phyloP scores from a whole-genome alignment of 2,329 filamentous ascomycete genomes.

The Aspergillus tamarii region DNA sequence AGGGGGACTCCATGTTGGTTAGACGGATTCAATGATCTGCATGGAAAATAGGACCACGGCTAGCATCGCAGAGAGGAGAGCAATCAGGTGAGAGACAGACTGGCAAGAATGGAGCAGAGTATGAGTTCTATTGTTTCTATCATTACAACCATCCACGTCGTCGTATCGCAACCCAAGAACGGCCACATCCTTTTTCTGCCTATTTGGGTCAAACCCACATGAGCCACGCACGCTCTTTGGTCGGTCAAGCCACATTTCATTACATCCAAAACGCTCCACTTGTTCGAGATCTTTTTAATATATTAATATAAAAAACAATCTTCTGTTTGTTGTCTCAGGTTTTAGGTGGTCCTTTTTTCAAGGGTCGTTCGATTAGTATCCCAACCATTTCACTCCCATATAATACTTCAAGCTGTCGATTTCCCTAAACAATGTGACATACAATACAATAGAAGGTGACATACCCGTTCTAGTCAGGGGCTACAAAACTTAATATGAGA shows the following conservation, averaged over 20 bases:
- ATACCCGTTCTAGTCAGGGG: not conserved
- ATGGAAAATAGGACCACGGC: constrained; percentile 20
- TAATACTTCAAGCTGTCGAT: too few species aligned
- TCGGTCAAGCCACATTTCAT: constrained; percentile 10
- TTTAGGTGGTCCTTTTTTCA: too few species aligned
- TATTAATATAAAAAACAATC: not conserved
- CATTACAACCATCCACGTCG: constrained; percentile 11
- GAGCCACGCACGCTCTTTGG: constrained; percentile 15
- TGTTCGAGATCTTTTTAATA: not conserved
- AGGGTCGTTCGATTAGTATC: too few species aligned
- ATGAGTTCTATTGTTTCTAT: constrained; percentile 6
- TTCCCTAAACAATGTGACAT: too few species aligned
- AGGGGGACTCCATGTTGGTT: constrained; percentile 79
- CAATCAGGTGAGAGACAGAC: constrained; percentile 3
- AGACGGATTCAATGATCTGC: constrained; percentile 23
- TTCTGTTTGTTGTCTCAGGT: not conserved
- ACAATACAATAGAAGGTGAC: not conserved
- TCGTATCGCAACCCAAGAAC: constrained; percentile 12
- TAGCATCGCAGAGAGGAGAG: constrained; percentile 20
- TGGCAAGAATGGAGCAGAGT: not conserved
- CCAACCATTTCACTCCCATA: too few species aligned
- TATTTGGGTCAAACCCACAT: constrained; percentile 18
- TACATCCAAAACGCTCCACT: not conserved
- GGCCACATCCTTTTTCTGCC: constrained; percentile 16
- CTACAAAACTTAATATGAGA: not conserved